A percentile compares a stretch with the other conserved stretches of the same genome.
These are phyloP conservation scores for Neurospora terricola DNA, from an alignment of 495 filamentous ascomycete genomes.

Conservation along the genomic window DNA sequence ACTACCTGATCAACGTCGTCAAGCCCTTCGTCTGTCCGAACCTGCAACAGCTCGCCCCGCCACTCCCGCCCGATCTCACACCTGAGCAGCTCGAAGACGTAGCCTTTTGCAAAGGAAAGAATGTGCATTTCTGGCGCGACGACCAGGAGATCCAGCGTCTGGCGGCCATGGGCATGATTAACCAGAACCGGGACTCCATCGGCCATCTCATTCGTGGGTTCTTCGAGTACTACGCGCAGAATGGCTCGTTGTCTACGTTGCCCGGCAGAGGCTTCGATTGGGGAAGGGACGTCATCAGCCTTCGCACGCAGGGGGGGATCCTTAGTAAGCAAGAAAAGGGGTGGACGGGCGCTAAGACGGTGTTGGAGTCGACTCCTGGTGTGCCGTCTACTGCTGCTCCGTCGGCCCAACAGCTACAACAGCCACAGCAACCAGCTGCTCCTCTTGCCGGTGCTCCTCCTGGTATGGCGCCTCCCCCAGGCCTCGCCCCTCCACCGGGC, in stretches of 20 bases:
- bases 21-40: slow-evolving; percentile 72
- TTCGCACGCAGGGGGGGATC: slow-evolving; percentile 59
- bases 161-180: slow-evolving; percentile 41
- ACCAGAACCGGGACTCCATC: slow-evolving; percentile 49
- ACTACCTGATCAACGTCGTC: slow-evolving; percentile 73
- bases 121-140: slow-evolving; percentile 59
- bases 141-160: slow-evolving; percentile 49
- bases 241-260: slow-evolving; percentile 28
- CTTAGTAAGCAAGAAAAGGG: slow-evolving; percentile 61
- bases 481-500: background rate
- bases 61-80: slow-evolving; percentile 27
- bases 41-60: slow-evolving; percentile 50
- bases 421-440: slow-evolving; percentile 1
- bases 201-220: slow-evolving; percentile 63
- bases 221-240: slow-evolving; percentile 69
- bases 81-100: slow-evolving; percentile 31
- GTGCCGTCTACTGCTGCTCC: slow-evolving; percentile 9
- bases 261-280: slow-evolving; percentile 52
- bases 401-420: background rate
- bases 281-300: slow-evolving; percentile 58
- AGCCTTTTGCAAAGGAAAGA: slow-evolving; percentile 41
- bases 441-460: background rate
- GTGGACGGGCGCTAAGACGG: slow-evolving; percentile 63
- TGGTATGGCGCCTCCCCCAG: background rate
- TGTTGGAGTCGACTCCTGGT: slow-evolving; percentile 16